phyloP scores from a whole-genome alignment of 1,284 basidiomycete species.

The Irpex lacteus region DNA sequence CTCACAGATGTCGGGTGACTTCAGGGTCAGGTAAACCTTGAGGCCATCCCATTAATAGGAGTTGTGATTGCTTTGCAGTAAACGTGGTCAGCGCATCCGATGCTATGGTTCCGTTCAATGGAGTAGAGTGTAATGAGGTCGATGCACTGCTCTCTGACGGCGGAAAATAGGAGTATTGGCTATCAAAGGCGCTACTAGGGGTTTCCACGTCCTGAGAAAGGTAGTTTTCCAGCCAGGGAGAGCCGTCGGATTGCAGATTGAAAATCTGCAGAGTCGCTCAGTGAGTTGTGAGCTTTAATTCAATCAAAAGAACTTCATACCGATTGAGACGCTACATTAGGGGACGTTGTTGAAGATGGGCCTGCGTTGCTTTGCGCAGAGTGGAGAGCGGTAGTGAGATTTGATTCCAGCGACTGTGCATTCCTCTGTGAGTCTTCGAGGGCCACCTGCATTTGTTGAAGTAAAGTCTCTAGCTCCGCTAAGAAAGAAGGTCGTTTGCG shows the following conservation, averaged over 20 bases:
- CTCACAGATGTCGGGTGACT: slow-evolving; percentile 11
- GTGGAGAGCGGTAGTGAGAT: background rate
- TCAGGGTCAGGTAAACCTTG: slow-evolving; percentile 9
- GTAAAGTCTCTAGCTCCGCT: slow-evolving; percentile 12
- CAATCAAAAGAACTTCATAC: background rate
- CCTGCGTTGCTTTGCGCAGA: background rate
- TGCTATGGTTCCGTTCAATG: background rate
- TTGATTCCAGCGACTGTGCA: background rate
- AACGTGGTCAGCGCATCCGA: background rate
- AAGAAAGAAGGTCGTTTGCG: background rate
- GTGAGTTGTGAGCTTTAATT: background rate
- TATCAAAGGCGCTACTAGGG: background rate
- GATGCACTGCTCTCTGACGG: background rate
- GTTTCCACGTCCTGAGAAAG: background rate
- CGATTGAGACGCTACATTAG: background rate
- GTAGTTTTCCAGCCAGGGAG: background rate
- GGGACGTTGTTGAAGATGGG: background rate
- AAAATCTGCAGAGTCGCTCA: background rate
- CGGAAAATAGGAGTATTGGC: background rate
- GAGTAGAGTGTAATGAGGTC: background rate
- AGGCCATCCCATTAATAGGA: slow-evolving; percentile 9
- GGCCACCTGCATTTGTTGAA: slow-evolving; percentile 10
- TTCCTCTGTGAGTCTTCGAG: slow-evolving; percentile 2
- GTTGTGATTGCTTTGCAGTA: background rate
- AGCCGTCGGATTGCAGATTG: background rate